Base-by-base conservation (phyloP, 495 filamentous ascomycete genomes). In the Aspergillus carlsbadensis region DNA sequence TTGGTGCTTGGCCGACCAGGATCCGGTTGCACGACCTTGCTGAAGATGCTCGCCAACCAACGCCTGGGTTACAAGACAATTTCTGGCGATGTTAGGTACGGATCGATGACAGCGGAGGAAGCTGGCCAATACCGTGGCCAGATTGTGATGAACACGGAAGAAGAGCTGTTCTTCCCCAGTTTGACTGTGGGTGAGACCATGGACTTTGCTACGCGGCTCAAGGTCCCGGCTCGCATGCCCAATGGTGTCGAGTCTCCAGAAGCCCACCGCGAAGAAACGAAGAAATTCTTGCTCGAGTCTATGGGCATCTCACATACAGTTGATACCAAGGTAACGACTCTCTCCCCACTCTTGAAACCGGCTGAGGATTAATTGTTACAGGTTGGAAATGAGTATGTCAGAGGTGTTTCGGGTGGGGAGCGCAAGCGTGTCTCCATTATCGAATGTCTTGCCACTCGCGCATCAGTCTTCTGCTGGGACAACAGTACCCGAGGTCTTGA, bases 351-450 rank as follows among this genome's bases (percentile, higher is more conserved):
- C 29, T 17, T 14, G n/a, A n/a, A n/a, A 18, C 10, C 3, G 5
- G 13, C 20, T 33, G 15, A 7, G 24, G 5, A 15, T 14, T 52
- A 52, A 52, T 24, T 7, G 8, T 18, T 26, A 33, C 49, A 52
- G 84, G 88, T 94, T 17, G 90, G 90, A 10, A 87, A 91, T 57
- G 82, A 84, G 6, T 89, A 84, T 56, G 80, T 92, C 37, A 87
- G 90, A 20, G 90, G 90, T 61, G 84, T 96, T n/a, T 90, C 86
- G 4, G 90, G 90, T 36, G 90, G 90, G 39, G 52, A 52, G 37
- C 35, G 90, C 43, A 89, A 89, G 63, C 82, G 84, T 48, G 83
- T 88, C 2, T 85, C 81, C 0, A 87, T 88, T 66, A 80, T 84
- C 0, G 86, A 89, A 62, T 84, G 81, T 2, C 61, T 88, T 20